Base-by-base conservation (phyloP, 2,329 filamentous ascomycete genomes). In the Myotisia sp. region DNA sequence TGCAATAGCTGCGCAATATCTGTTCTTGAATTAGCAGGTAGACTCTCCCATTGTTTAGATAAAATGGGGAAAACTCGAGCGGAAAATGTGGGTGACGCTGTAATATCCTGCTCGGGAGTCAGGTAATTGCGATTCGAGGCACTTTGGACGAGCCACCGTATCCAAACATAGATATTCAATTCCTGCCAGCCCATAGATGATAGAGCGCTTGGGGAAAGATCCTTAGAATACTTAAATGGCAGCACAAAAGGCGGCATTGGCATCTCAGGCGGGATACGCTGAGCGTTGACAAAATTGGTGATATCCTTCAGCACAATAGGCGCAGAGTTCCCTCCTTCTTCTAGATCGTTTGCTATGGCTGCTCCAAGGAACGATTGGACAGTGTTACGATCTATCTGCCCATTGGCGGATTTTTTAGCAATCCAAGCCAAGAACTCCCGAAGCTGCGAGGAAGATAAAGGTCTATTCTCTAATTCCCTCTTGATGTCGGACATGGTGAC, bases 1-100 rank as follows among this genome's bases (percentile, higher is more conserved):
- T 74, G 70, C 3, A 95, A 62, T 3, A 84, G 58, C 10, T 70
- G 63, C 5, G 71, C 60, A 3, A 92, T 65, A 0, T 70, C 71
- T 12, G 68, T 64, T 52, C 79, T 90, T 2, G 77, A 76, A 2
- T 62, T 62, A 28, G 64, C 63, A 42, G 74, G 78, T 10, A 92
- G 58, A n/a, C 70, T 70, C 31, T 95, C 87, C 84, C 86, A 98
- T 44, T 79, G 76, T 51, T 87, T 94, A 2, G 87, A 92, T 13
- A 94, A 51, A 1, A 93, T 71, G 2, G 73, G 72, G 20, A 98
- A 66, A 6, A 93, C 70, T 43, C 82, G 76, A 1, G 74, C 66
- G 5, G 87, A 76, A 51, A 95, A 92, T 12, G 73, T 69, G 14
- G 81, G 58, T 0, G 76, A 79, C 35, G 67, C 70, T 1, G 77